Evolutionary conservation across 2,329 filamentous ascomycete genomes (phyloP).

Genomic region (Arthroderma sp.): DNA sequence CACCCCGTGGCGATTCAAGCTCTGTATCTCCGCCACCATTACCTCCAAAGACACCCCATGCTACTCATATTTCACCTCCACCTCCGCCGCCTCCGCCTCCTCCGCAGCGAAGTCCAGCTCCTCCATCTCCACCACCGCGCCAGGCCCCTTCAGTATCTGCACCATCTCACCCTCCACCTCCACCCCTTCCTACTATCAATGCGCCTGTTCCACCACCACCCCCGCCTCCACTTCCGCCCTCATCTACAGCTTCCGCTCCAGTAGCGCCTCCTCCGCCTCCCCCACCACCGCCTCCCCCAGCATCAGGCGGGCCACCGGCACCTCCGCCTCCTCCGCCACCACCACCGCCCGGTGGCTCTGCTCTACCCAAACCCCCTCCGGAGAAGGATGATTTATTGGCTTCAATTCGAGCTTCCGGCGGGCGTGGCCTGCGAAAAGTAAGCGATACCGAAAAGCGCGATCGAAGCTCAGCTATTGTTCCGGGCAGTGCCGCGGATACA

Average conservation of each 20-base stretch:
- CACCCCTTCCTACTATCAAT: slow-evolving; percentile 43
- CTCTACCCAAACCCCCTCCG: slow-evolving; percentile 31
- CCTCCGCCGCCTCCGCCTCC: slow-evolving; percentile 37
- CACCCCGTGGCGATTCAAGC: slow-evolving; percentile 25
- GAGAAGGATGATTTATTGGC: slow-evolving; percentile 36
- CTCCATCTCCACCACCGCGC: slow-evolving; percentile 24
- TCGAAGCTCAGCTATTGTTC: slow-evolving; percentile 35
- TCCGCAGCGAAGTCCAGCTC: slow-evolving; percentile 20
- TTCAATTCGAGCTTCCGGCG: slow-evolving; percentile 43
- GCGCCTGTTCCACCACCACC: slow-evolving; percentile 22
- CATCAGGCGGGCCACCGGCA: slow-evolving; percentile 25
- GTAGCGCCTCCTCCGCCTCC: slow-evolving; percentile 28
- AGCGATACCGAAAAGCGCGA: slow-evolving; percentile 37
- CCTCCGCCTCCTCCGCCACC: slow-evolving; percentile 44
- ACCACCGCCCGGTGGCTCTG: slow-evolving; percentile 27
- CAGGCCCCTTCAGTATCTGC: slow-evolving; percentile 15
- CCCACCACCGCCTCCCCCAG: slow-evolving; percentile 30
- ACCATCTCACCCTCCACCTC: slow-evolving; percentile 29
- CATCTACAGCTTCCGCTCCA: slow-evolving; percentile 16
- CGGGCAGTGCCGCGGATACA: slow-evolving; percentile 46
- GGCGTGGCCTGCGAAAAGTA: slow-evolving; percentile 39
- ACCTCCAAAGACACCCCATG: slow-evolving; percentile 42
- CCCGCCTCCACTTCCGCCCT: slow-evolving; percentile 25
- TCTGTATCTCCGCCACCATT: slow-evolving; percentile 34
- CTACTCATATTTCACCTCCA: slow-evolving; percentile 30